Conservation (phyloP, 108 stramenopile species). For the Epipyxis sp. region DNA sequence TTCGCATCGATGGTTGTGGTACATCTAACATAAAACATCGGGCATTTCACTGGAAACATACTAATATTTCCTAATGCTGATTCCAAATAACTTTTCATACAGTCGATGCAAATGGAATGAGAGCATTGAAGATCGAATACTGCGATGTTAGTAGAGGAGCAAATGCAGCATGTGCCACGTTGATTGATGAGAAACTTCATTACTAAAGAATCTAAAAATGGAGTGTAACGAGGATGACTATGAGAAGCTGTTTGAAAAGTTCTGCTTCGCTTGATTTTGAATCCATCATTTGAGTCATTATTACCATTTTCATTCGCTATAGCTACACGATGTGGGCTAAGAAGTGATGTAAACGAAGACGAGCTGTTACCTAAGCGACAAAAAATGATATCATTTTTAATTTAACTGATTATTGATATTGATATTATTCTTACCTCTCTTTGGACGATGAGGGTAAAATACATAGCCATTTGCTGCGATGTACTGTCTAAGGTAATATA, state of each 20-base stretch:
- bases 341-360: no score
- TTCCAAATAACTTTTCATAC: conserved; percentile 5
- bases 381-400: background rate
- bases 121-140: background rate
- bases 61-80: conserved; percentile 33
- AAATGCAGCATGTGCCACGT: no score
- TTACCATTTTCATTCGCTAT: no score
- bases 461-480: background rate
- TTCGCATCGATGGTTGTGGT: background rate
- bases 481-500: background rate
- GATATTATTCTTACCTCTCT: background rate
- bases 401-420: background rate
- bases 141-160: background rate
- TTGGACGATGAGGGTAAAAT: background rate
- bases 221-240: no score
- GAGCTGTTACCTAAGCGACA: background rate
- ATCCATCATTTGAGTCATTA: no score
- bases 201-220: no score
- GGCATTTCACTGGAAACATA: conserved; percentile 41
- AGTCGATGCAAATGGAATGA: conserved; percentile 26
- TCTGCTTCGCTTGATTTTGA: no score
- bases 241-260: no score
- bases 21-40: conserved; percentile 29
- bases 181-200: no score
- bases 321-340: no score